Percentiles rank a stretch among this genome's conserved stretches.
Evolutionary conservation across 768 basidiomycete species (phyloP).

Genomic region (Serendipita sp.): DNA sequence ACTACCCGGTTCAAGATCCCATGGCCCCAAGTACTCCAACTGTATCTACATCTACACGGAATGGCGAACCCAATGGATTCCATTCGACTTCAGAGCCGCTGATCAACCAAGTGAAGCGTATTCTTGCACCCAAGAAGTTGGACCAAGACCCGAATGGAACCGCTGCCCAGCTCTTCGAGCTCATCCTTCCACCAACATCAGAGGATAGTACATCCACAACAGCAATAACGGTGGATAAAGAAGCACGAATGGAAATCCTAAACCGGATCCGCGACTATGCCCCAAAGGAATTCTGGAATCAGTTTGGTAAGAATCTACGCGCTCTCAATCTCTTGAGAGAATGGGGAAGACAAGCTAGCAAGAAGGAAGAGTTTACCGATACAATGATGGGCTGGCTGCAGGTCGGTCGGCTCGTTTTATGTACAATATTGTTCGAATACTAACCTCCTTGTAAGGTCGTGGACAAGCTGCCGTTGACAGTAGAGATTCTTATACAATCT

Average conservation of each 20-base stretch:
- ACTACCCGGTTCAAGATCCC: neutral
- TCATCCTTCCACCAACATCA: neutral
- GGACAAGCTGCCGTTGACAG: constrained; percentile 62
- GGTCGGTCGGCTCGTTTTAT: constrained; percentile 34
- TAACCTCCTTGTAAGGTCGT: constrained; percentile 38
- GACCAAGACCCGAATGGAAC: neutral
- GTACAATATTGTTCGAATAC: constrained; percentile 7
- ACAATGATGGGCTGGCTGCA: constrained; percentile 78
- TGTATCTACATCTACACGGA: neutral
- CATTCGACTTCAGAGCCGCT: neutral
- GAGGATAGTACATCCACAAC: neutral
- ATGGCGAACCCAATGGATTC: neutral
- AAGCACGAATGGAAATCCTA: constrained; percentile 51
- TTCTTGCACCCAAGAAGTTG: neutral
- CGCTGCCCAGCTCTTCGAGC: neutral
- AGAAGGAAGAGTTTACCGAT: constrained; percentile 32
- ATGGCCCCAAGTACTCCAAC: neutral
- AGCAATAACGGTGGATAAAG: neutral
- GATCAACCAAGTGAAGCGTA: neutral
- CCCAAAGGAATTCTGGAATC: constrained; percentile 73
- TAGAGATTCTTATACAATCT: constrained; percentile 50
- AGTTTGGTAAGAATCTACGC: constrained; percentile 60
- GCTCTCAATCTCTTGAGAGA: constrained; percentile 69
- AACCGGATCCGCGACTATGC: constrained; percentile 71
- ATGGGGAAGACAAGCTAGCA: constrained; percentile 47